phyloP scores from a whole-genome alignment of 345 rosid genomes.

The Eucalyptus victrix region DNA sequence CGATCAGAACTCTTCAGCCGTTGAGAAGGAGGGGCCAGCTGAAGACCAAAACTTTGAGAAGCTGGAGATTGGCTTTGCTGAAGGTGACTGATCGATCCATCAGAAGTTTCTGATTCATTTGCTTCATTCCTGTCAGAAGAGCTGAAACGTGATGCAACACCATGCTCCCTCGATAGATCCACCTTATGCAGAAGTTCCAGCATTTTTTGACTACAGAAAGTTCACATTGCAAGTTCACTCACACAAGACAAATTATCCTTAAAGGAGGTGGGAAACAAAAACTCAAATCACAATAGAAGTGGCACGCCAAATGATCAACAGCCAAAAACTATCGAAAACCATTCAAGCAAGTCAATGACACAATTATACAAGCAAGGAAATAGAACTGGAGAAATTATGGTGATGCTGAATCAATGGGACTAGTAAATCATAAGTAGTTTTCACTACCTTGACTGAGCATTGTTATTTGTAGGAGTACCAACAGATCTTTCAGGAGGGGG shows the following conservation, averaged over 20 bases:
- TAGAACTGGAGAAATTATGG: background rate
- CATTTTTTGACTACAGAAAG: slow-evolving; percentile 62
- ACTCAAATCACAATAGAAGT: background rate
- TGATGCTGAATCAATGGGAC: background rate
- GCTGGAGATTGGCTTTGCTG: slow-evolving; percentile 41
- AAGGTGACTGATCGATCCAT: slow-evolving; percentile 39
- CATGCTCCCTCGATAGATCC: slow-evolving; percentile 45
- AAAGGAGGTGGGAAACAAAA: background rate
- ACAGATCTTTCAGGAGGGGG: slow-evolving; percentile 24
- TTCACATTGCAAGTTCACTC: background rate
- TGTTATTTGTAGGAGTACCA: slow-evolving; percentile 21
- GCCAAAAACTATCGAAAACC: background rate
- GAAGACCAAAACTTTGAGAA: slow-evolving; percentile 75
- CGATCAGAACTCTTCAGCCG: slow-evolving; percentile 20
- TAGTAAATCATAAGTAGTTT: background rate
- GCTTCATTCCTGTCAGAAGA: slow-evolving; percentile 28
- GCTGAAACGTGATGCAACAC: slow-evolving; percentile 24
- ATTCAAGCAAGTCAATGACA: background rate
- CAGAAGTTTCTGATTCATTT: slow-evolving; percentile 37
- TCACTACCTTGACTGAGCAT: slow-evolving; percentile 44
- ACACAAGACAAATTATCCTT: background rate
- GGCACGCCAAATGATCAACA: background rate
- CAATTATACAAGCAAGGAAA: background rate
- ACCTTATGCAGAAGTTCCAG: slow-evolving; percentile 91
- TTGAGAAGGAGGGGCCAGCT: slow-evolving; percentile 79